These are phyloP conservation scores for Parafenestella ontariensis DNA, from an alignment of 2,329 filamentous ascomycete species.

Conservation along the genomic window DNA sequence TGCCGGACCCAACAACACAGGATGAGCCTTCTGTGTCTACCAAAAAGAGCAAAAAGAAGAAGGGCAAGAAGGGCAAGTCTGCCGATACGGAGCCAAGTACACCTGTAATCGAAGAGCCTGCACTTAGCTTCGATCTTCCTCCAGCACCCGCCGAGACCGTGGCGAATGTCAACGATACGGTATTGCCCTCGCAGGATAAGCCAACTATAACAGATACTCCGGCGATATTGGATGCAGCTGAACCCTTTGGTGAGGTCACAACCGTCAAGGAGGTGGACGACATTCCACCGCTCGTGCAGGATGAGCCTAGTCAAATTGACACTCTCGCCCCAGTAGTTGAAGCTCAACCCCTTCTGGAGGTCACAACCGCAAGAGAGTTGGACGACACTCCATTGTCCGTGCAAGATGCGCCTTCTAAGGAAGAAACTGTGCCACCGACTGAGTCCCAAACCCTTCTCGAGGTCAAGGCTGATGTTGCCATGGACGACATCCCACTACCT, in stretches of 20 bases:
- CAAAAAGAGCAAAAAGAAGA: conserved; percentile 34
- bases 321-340: neutral
- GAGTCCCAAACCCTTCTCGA: neutral
- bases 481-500: neutral
- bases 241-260: neutral
- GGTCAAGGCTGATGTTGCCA: neutral
- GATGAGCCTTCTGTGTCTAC: conserved; percentile 11
- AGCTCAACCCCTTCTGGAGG: conserved; percentile 1
- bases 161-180: neutral
- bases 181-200: neutral
- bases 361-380: neutral
- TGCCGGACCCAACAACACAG: neutral
- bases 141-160: neutral
- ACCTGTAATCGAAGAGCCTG: conserved; percentile 8
- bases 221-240: conserved; percentile 1
- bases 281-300: neutral
- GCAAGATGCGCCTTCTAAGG: neutral
- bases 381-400: neutral
- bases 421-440: neutral
- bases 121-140: neutral
- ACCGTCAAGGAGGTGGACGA: neutral
- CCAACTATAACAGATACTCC: neutral
- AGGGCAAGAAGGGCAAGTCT: conserved; percentile 24
- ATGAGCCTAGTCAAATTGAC: neutral
- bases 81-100: conserved; percentile 17